These are phyloP conservation scores for Lentinula novae-zelandiae DNA, from an alignment of 1,284 basidiomycete species.

Conservation along the genomic window DNA sequence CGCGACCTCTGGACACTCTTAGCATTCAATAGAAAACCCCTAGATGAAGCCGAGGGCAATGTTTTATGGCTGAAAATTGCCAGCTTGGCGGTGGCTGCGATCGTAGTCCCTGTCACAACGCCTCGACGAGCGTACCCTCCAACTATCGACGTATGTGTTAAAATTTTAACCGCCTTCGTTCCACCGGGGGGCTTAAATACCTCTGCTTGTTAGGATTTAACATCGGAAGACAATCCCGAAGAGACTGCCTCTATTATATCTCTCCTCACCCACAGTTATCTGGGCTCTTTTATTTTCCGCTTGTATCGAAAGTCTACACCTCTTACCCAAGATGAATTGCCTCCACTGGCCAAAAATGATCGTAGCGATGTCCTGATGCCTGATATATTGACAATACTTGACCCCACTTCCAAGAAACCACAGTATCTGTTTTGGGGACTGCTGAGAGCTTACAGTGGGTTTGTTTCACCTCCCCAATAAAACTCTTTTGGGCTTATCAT, in stretches of 20 bases:
- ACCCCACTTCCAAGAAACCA: conserved; percentile 29
- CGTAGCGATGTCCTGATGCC: conserved; percentile 22
- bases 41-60: conserved; percentile 30
- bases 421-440: conserved; percentile 29
- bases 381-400: conserved; percentile 27
- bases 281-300: conserved; percentile 47
- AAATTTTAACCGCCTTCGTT: conserved; percentile 8
- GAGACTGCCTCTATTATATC: conserved; percentile 64
- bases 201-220: neutral
- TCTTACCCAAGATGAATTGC: conserved; percentile 22
- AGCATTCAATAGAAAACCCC: conserved; percentile 37
- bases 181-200: no score
- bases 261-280: conserved; percentile 53
- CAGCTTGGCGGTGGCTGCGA: conserved; percentile 28
- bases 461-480: neutral
- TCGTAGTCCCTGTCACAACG: conserved; percentile 35
- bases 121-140: conserved; percentile 40
- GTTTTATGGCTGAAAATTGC: conserved; percentile 35
- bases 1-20: conserved; percentile 64
- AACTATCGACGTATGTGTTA: neutral
- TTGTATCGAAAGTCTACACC: conserved; percentile 36
- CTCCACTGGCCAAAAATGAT: conserved; percentile 48
- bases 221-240: conserved; percentile 47
- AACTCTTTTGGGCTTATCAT: neutral
- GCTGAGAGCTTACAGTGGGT: conserved; percentile 1